phyloP scores from a whole-genome alignment of 75 land plant genomes.

The Pinus albicaulis region DNA sequence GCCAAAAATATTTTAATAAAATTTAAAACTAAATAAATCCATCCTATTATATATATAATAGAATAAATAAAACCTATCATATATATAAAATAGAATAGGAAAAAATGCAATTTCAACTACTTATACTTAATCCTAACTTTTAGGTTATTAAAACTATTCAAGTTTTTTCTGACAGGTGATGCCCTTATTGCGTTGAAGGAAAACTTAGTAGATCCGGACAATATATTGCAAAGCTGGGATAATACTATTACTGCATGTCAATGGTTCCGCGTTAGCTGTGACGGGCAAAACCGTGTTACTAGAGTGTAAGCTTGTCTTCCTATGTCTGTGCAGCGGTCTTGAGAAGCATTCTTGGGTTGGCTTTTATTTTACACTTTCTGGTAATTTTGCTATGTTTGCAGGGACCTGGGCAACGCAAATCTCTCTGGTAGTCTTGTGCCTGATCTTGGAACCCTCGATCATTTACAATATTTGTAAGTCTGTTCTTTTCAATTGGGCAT shows the following conservation, averaged over 20 bases:
- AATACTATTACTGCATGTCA: constrained; percentile 46
- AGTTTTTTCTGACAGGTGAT: constrained; percentile 23
- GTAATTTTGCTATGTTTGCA: constrained; percentile 23
- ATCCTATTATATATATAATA: too few relatives aligned
- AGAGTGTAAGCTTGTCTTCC: constrained; percentile 25
- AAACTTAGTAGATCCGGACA: constrained; percentile 35
- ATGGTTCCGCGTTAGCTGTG: constrained; percentile 50
- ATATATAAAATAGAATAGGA: too few relatives aligned
- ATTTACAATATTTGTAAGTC: constrained; percentile 88
- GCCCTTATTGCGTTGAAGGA: constrained; percentile 30
- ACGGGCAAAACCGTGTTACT: constrained; percentile 26
- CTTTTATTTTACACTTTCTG: not conserved
- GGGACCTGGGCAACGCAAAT: constrained; percentile 87
- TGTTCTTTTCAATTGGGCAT: not conserved
- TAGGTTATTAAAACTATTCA: too few relatives aligned
- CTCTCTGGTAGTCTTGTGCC: constrained; percentile 89
- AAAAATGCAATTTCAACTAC: too few relatives aligned
- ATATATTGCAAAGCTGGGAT: constrained; percentile 52
- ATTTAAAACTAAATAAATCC: too few relatives aligned
- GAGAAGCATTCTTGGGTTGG: not conserved
- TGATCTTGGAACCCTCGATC: constrained; percentile 87
- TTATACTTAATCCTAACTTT: too few relatives aligned
- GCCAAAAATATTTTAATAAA: too few relatives aligned
- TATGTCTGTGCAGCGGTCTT: not conserved
- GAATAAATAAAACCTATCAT: too few relatives aligned